Evolutionary conservation across 306 rosid genomes (phyloP).

Genomic region (Lathyrus sativus): DNA sequence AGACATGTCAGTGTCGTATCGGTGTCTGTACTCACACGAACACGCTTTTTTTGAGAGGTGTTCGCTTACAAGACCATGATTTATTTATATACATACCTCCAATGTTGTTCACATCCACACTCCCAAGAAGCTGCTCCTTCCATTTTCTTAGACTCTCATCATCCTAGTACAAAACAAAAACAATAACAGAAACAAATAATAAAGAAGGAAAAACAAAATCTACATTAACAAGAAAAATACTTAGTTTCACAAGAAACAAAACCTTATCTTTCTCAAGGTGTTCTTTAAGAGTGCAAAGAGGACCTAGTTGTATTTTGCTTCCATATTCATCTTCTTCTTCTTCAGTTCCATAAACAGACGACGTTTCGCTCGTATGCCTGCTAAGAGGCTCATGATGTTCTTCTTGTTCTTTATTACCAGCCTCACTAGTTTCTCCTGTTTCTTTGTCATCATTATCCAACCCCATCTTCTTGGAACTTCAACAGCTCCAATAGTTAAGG

Average conservation of each 20-base stretch:
- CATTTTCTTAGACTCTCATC: constrained; percentile 30
- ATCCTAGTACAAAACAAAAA: constrained; percentile 12
- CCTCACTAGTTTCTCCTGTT: constrained; percentile 16
- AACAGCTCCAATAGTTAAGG: constrained; percentile 27
- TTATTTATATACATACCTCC: constrained; percentile 22
- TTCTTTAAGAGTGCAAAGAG: constrained; percentile 63
- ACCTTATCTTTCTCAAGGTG: constrained; percentile 83
- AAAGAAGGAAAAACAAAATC: not conserved
- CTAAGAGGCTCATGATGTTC: constrained; percentile 20
- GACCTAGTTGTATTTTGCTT: constrained; percentile 61
- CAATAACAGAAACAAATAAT: not conserved
- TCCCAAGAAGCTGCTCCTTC: constrained; percentile 25
- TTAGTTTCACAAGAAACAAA: constrained; percentile 1
- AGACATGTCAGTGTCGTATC: too few species aligned
- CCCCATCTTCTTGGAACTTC: constrained; percentile 31
- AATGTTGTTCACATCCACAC: constrained; percentile 29
- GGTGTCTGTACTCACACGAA: too few species aligned
- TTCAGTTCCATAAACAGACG: constrained; percentile 24
- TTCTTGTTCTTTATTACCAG: not conserved
- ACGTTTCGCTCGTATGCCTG: constrained; percentile 22
- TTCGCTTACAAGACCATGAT: not conserved
- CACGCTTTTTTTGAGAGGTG: too few species aligned
- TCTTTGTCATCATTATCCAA: constrained; percentile 3
- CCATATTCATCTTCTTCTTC: constrained; percentile 57
- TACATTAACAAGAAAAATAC: not conserved